Evolutionary conservation across 345 rosid species (phyloP), one percentile per base, ranked within the genome.

Genomic region (Sapria himalayana): DNA sequence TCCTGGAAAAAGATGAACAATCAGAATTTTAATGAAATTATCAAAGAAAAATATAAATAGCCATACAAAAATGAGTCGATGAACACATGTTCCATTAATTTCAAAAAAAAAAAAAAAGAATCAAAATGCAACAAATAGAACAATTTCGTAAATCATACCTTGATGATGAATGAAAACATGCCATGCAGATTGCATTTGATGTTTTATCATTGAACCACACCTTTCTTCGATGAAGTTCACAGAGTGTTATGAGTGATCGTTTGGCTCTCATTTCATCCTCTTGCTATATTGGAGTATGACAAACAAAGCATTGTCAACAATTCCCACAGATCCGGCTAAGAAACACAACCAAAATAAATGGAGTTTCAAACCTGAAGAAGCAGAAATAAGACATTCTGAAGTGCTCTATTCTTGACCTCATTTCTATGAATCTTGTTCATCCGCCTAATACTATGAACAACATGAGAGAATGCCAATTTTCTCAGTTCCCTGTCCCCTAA

Each of bases 181-280:
- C 93, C 48, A 41, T 67, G 60, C 98, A 89, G 55, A 89, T 74
- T 2, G 95, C 81, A 72, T 82, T 74, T 15, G 93, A 78, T 19
- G 93, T 79, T 65, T 91, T 77, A 9, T 79, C 91, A 51, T 89
- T 78, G 51, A 69, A 66, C 98, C 98, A 89, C 16, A 77, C 75
- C 61, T 73, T 79, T 58, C 70, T 76, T 44, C 81, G 57, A 34
- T 71, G 93, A 54, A 82, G 81, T 48, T 71, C 92, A 21, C 93
- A 74, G 7, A 89, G 53, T 0, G 80, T 74, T 39, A 64, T 50
- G 43, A 89, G 86, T 0, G 86, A 50, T 56, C 93, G 74, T 63
- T 67, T 89, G 3, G 93, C 86, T 50, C 55, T 65, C 8, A 66
- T 50, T 63, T 82, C 95, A 58, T 89, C 82, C 41, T 76, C 94